Percentiles rank a stretch among this genome's conserved stretches.
Evolutionary conservation across 352 stramenopile genomes (phyloP).

Genomic region (Pythium plurisporium): DNA sequence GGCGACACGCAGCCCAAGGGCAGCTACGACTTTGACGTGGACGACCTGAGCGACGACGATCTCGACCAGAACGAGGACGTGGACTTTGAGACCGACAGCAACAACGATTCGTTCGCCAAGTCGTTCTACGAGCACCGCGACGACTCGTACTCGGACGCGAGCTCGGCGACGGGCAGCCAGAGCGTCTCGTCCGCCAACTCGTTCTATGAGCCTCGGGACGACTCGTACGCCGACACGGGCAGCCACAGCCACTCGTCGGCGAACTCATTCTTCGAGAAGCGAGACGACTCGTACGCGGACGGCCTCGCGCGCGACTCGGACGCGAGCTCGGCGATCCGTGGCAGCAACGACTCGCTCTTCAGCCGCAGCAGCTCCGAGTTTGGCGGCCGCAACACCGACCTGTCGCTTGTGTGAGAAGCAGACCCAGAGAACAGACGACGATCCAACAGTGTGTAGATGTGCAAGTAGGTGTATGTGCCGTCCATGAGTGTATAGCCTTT

Average conservation of each 20-base stretch:
- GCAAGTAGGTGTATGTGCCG: background rate
- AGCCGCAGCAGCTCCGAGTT: conserved; percentile 22
- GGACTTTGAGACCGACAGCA: conserved; percentile 12
- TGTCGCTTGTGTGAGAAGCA: conserved; percentile 11
- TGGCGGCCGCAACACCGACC: conserved; percentile 2
- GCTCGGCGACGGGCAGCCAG: background rate
- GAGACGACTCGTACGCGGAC: conserved; percentile 17
- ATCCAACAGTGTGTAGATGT: background rate
- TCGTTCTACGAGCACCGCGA: conserved; percentile 1
- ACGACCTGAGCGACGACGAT: conserved; percentile 15
- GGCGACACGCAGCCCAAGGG: conserved; percentile 3
- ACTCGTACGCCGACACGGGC: background rate
- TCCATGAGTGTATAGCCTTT: background rate
- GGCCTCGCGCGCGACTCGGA: conserved; percentile 6
- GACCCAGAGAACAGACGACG: background rate
- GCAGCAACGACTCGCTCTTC: conserved; percentile 25
- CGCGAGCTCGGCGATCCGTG: conserved; percentile 12
- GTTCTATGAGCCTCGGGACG: background rate
- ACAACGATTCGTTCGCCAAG: background rate
- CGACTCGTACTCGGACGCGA: conserved; percentile 3
- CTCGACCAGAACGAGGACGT: conserved; percentile 3
- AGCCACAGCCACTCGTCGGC: background rate
- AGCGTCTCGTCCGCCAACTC: background rate
- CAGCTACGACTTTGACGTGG: conserved; percentile 17
- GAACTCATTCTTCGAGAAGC: background rate